phyloP scores from a whole-genome alignment of 2,329 filamentous ascomycete genomes.

The Alternaria rosae region DNA sequence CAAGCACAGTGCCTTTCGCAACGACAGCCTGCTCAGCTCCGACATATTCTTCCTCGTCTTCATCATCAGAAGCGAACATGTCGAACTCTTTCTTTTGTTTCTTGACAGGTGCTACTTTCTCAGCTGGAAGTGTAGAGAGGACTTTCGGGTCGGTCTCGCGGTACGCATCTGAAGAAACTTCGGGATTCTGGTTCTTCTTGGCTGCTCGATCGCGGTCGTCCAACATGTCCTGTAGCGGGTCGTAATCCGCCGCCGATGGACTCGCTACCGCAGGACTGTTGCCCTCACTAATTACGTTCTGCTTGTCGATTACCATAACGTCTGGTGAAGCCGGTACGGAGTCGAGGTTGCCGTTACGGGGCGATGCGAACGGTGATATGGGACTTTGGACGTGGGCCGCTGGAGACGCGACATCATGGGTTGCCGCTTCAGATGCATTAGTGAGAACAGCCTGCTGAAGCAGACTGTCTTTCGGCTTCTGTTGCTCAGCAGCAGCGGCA shows the following conservation, averaged over 20 bases:
- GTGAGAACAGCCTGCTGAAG: constrained; percentile 75
- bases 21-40: constrained; percentile 57
- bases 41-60: constrained; percentile 70
- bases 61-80: constrained; percentile 75
- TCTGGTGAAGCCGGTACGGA: constrained; percentile 51
- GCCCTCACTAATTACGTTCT: constrained; percentile 49
- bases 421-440: constrained; percentile 64
- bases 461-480: constrained; percentile 65
- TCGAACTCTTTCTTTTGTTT: constrained; percentile 63
- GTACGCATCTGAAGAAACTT: constrained; percentile 60
- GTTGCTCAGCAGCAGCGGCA: constrained; percentile 48
- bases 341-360: constrained; percentile 47
- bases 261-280: constrained; percentile 62
- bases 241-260: constrained; percentile 91
- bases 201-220: constrained; percentile 79
- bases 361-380: constrained; percentile 48
- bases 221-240: constrained; percentile 86
- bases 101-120: constrained; percentile 44
- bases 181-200: constrained; percentile 56
- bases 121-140: constrained; percentile 59
- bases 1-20: constrained; percentile 51
- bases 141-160: constrained; percentile 64
- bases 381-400: constrained; percentile 39
- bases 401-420: constrained; percentile 59
- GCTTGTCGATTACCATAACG: constrained; percentile 51